These are phyloP conservation scores for Abelmoschus esculentus DNA, from an alignment of 345 rosid species.

Conservation along the genomic window DNA sequence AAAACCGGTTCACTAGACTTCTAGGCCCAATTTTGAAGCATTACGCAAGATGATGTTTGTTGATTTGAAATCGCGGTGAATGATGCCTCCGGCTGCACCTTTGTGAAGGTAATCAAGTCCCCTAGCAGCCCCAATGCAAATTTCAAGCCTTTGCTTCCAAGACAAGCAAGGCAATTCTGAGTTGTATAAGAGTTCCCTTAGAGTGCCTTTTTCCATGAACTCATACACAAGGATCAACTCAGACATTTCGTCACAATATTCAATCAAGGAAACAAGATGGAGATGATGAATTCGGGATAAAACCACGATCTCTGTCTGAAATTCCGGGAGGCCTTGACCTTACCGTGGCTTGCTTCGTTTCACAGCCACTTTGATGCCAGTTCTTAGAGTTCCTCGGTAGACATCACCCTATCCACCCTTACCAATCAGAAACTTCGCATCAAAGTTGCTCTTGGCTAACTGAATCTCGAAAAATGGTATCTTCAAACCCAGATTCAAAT, in stretches of 20 bases:
- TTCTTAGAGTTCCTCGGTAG: constrained; percentile 29
- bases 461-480: constrained; percentile 30
- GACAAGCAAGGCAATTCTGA: constrained; percentile 29
- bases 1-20: too few relatives aligned
- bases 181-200: constrained; percentile 39
- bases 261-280: constrained; percentile 61
- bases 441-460: constrained; percentile 35
- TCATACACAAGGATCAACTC: constrained; percentile 18
- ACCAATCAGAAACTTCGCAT: constrained; percentile 26
- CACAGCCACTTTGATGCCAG: constrained; percentile 38
- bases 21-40: too few relatives aligned
- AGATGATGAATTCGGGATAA: constrained; percentile 15
- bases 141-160: constrained; percentile 51
- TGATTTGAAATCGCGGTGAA: constrained; percentile 52
- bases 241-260: constrained; percentile 47
- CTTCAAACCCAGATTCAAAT: constrained; percentile 28
- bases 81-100: constrained; percentile 30
- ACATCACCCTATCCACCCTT: constrained; percentile 43
- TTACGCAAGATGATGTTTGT: too few relatives aligned
- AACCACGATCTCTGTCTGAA: constrained; percentile 17
- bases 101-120: constrained; percentile 49
- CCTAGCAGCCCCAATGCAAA: constrained; percentile 50
- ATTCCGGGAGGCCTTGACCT: constrained; percentile 42
- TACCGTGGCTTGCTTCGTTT: constrained; percentile 37
- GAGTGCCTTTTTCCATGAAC: constrained; percentile 46